A percentile compares a stretch with the other conserved stretches of the same genome.
Conservation (phyloP, 176 grass and related monocot genomes). For the Pontederia crassipes region DNA sequence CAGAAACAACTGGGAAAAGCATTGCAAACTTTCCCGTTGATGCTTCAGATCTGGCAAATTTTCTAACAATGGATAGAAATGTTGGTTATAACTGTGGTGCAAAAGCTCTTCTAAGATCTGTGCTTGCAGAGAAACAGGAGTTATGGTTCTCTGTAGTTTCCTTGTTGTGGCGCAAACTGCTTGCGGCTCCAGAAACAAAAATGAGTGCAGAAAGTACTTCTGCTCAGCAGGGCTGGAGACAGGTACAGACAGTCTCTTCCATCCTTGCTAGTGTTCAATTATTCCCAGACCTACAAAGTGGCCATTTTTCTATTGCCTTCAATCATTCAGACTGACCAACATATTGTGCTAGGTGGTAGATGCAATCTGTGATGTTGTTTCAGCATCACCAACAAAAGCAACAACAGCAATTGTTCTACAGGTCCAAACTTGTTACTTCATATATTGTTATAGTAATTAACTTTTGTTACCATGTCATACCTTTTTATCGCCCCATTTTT, state of each 20-base stretch:
- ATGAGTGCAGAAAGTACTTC: conserved; percentile 99
- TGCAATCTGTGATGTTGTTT: conserved; percentile 96
- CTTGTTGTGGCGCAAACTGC: conserved; percentile 94
- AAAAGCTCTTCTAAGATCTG: conserved; percentile 69
- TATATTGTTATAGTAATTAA: conserved; percentile 3
- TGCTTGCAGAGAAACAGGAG: conserved; percentile 87
- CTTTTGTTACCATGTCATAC: not conserved
- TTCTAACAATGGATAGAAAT: conserved; percentile 88
- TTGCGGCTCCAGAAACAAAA: conserved; percentile 90
- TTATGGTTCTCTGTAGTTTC: conserved; percentile 96
- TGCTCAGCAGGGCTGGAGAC: conserved; percentile 98
- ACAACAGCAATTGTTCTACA: conserved; percentile 96
- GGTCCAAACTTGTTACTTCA: conserved; percentile 45
- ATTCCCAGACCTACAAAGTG: not conserved
- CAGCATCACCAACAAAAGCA: conserved; percentile 87
- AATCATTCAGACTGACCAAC: not conserved
- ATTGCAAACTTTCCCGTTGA: conserved; percentile 71
- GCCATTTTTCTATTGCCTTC: too few species aligned
- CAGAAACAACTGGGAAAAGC: conserved; percentile 66
- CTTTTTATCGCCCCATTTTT: conserved; percentile 16
- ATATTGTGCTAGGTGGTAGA: conserved; percentile 66
- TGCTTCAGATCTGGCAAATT: conserved; percentile 94
- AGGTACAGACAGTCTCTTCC: conserved; percentile 34
- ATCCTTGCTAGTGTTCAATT: not conserved
- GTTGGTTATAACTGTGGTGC: conserved; percentile 60